phyloP scores from a whole-genome alignment of 371 early-diverging fungal genomes.

The Mitosporidium daphniae region DNA sequence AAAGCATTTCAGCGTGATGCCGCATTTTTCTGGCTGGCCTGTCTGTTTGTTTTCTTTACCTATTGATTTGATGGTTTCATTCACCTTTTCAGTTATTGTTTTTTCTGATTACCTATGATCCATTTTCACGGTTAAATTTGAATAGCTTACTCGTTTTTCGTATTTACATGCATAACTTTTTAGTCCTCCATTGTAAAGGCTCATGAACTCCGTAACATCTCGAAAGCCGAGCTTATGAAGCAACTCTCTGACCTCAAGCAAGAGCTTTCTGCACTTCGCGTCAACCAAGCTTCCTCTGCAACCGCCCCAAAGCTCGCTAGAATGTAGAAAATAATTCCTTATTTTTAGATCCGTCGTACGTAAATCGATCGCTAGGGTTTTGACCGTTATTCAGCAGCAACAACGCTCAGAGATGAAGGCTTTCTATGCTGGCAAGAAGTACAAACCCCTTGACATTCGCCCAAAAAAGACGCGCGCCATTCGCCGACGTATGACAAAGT shows the following conservation, averaged over 20 bases:
- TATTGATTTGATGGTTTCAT: too few relatives aligned
- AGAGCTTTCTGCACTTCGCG: slow-evolving; percentile 47
- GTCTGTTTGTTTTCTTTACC: too few relatives aligned
- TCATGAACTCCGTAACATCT: slow-evolving; percentile 48
- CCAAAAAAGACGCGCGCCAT: slow-evolving; percentile 78
- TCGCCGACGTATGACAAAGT: slow-evolving; percentile 45
- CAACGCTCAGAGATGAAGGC: slow-evolving; percentile 35
- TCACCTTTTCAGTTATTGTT: too few relatives aligned
- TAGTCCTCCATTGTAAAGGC: slow-evolving; percentile 35
- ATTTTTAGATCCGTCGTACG: slow-evolving; percentile 22
- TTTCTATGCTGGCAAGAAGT: slow-evolving; percentile 53
- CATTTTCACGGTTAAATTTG: too few relatives aligned
- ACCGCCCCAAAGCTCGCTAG: slow-evolving; percentile 28
- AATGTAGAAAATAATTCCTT: slow-evolving; percentile 15
- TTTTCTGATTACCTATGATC: too few relatives aligned
- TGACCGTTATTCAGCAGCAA: slow-evolving; percentile 58
- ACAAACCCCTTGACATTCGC: slow-evolving; percentile 54
- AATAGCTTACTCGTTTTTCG: too few relatives aligned
- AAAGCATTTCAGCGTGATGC: too few relatives aligned
- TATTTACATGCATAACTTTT: too few relatives aligned
- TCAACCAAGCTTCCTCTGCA: slow-evolving; percentile 45
- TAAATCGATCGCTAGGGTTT: slow-evolving; percentile 52
- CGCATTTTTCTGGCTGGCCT: too few relatives aligned
- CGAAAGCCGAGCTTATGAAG: slow-evolving; percentile 47
- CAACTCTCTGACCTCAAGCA: slow-evolving; percentile 56